Conservation (phyloP, 805 yeast species). For the Schwanniomyces occidentalis region DNA sequence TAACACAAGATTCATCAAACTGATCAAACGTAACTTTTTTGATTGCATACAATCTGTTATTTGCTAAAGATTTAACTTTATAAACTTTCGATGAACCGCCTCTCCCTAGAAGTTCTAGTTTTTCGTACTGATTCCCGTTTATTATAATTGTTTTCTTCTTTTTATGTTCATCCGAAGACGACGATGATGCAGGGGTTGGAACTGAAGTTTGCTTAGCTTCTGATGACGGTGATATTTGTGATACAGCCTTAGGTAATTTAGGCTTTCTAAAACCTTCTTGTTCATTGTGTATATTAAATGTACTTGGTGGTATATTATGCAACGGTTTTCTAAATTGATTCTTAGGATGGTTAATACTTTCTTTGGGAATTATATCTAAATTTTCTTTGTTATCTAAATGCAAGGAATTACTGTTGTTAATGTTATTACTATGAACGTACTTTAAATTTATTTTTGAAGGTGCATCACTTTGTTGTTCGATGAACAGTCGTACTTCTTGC, state of each 20-base stretch:
- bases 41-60: constrained; percentile 68
- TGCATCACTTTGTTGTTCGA: no score
- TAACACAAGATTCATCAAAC: constrained; percentile 70
- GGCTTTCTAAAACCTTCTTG: constrained; percentile 36
- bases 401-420: background rate
- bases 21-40: constrained; percentile 81
- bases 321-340: constrained; percentile 17
- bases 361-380: background rate
- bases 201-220: background rate
- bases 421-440: no score
- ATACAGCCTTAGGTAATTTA: constrained; percentile 19
- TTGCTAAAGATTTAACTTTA: constrained; percentile 58
- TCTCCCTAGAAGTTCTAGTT: constrained; percentile 76
- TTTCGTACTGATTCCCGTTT: constrained; percentile 67
- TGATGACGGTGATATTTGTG: background rate
- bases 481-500: no score
- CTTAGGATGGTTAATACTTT: background rate
- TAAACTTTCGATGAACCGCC: constrained; percentile 94
- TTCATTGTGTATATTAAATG: constrained; percentile 12
- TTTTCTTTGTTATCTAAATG: constrained; percentile 5
- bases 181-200: constrained; percentile 4
- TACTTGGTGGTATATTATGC: constrained; percentile 13
- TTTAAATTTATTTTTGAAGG: background rate
- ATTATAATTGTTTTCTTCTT: constrained; percentile 31
- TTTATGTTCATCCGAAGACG: constrained; percentile 16